Percentiles rank a stretch among this genome's conserved stretches.
Conservation (phyloP, 306 rosid genomes). For the Vigna trinervia region DNA sequence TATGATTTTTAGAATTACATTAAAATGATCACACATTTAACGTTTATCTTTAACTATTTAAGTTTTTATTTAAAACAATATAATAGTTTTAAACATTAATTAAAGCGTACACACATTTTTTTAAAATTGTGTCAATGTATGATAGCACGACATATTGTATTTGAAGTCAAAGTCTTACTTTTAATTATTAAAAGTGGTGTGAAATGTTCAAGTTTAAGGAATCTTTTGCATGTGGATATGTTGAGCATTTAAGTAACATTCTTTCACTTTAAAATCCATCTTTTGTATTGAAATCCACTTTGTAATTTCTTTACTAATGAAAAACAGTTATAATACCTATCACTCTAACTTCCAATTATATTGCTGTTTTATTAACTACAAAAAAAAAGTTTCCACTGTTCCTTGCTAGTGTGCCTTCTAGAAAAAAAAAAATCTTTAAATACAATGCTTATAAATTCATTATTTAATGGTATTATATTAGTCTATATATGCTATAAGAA, state of each 20-base stretch:
- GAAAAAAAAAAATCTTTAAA: no score
- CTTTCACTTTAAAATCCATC: conserved; percentile 12
- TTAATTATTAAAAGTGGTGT: conserved; percentile 6
- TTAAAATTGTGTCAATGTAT: background rate
- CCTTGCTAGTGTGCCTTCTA: no score
- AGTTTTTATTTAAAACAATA: background rate
- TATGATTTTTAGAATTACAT: background rate
- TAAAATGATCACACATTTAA: background rate
- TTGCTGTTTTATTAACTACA: no score
- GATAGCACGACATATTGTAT: background rate
- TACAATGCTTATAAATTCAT: no score
- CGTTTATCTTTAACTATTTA: background rate
- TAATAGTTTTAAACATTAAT: background rate
- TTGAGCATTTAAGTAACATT: conserved; percentile 19
- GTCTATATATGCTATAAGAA: no score
- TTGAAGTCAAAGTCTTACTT: conserved; percentile 28
- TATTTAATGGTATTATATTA: no score
- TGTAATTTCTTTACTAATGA: background rate
- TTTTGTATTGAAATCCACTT: background rate
- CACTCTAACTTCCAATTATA: background rate
- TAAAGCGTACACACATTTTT: background rate
- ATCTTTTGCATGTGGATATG: conserved; percentile 33
- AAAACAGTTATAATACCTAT: background rate
- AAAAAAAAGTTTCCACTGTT: no score
- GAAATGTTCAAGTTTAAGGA: conserved; percentile 37